Percentiles rank a stretch among this genome's conserved stretches.
Conservation (phyloP, 2,329 filamentous ascomycete species). For the Paecilomyces sp. region DNA sequence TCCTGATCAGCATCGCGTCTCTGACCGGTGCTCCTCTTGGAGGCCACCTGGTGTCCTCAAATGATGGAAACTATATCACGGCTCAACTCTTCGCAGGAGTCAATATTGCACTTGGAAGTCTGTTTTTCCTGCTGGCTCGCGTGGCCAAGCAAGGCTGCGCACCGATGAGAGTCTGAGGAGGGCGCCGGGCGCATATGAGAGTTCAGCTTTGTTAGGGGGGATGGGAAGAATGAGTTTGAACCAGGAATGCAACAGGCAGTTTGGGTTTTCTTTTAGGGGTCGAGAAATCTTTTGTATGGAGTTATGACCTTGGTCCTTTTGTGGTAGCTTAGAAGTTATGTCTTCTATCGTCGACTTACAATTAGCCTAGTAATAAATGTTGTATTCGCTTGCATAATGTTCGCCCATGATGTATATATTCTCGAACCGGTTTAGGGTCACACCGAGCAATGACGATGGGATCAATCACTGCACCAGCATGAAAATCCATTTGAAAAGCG, state of each 20-base stretch:
- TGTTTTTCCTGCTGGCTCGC: constrained; percentile 5
- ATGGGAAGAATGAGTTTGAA: background rate
- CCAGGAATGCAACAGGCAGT: background rate
- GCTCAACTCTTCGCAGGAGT: constrained; percentile 7
- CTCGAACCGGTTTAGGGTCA: background rate
- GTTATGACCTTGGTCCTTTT: background rate
- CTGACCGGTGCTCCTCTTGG: constrained; percentile 7
- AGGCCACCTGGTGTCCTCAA: constrained; percentile 3
- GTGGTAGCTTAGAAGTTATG: background rate
- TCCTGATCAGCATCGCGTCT: constrained; percentile 2
- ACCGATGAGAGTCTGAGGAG: constrained; percentile 3
- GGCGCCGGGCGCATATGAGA: background rate
- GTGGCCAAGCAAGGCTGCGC: constrained; percentile 4
- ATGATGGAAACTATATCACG: constrained; percentile 4
- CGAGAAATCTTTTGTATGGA: background rate
- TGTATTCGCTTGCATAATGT: too few species aligned
- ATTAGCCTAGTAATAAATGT: background rate
- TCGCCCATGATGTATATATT: background rate
- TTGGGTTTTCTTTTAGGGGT: background rate
- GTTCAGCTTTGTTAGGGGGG: background rate
- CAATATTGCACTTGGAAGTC: background rate
- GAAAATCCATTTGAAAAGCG: too few species aligned
- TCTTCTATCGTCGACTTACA: background rate
- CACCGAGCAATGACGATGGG: background rate
- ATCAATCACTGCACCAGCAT: too few species aligned